phyloP scores from a whole-genome alignment of 352 stramenopile species.

The Globisporangium solare region DNA sequence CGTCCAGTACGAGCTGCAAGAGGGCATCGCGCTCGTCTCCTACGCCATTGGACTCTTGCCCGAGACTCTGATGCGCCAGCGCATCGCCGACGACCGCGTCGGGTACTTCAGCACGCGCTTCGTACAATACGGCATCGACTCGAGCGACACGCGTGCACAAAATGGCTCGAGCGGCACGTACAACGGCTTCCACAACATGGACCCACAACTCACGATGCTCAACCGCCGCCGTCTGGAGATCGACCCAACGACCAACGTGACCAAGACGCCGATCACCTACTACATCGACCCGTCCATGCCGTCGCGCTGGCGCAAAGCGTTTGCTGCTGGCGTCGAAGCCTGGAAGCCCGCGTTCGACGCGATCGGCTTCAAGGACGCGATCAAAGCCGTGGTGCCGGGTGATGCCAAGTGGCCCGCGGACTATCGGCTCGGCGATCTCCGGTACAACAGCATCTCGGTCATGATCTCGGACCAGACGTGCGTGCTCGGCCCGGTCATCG shows the following conservation, averaged over 20 bases:
- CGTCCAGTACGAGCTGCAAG: slow-evolving; percentile 69
- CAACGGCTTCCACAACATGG: slow-evolving; percentile 45
- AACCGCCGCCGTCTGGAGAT: slow-evolving; percentile 64
- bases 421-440: slow-evolving; percentile 78
- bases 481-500: slow-evolving; percentile 54
- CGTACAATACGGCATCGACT: slow-evolving; percentile 40
- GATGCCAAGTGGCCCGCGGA: slow-evolving; percentile 74
- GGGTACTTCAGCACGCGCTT: slow-evolving; percentile 77
- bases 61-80: slow-evolving; percentile 42
- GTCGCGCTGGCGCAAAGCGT: slow-evolving; percentile 47
- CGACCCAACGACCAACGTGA: slow-evolving; percentile 26
- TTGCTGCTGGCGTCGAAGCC: slow-evolving; percentile 60
- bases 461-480: slow-evolving; percentile 82
- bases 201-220: slow-evolving; percentile 57
- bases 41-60: slow-evolving; percentile 76
- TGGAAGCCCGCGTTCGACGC: slow-evolving; percentile 77
- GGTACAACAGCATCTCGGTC: slow-evolving; percentile 84
- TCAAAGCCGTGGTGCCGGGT: slow-evolving; percentile 56
- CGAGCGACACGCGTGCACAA: slow-evolving; percentile 14
- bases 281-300: slow-evolving; percentile 85
- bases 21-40: slow-evolving; percentile 46
- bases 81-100: slow-evolving; percentile 69
- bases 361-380: slow-evolving; percentile 66
- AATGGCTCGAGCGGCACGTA: slow-evolving; percentile 19
- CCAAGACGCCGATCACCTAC: slow-evolving; percentile 59